Evolutionary conservation across 306 rosid genomes (phyloP), one percentile per base, ranked within the genome.

Genomic region (Gynostemma pentaphyllum): DNA sequence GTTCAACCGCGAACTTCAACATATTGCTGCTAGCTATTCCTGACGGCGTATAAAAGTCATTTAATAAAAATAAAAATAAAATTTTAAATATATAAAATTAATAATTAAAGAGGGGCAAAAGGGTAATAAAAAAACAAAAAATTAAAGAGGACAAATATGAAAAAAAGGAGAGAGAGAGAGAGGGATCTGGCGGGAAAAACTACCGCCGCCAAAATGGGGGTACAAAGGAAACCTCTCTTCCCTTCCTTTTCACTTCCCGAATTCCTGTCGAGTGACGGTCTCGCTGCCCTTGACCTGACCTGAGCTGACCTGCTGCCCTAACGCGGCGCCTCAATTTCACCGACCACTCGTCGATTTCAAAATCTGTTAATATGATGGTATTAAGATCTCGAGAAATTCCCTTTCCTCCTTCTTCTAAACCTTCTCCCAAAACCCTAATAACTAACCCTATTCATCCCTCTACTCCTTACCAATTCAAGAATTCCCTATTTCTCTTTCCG

Each of bases 21-120:
- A 85, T 87, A 68, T 80, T n/a, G n/a, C n/a, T 91, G 39, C 77
- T 83, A 23, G 89, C 97, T 66, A 91, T 77, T 96, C 91, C 79
- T 75, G 85, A 32, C 91, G 86, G 6, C 97, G 89, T 54, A n/a
- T n/a, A n/a, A n/a, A n/a, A n/a, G n/a, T n/a, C n/a, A n/a, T n/a
- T n/a, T n/a, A n/a, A n/a, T n/a, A n/a, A n/a, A n/a, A n/a, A n/a
- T n/a, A n/a, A n/a, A n/a, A n/a, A n/a, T n/a, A n/a, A n/a, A n/a
- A n/a, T n/a, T n/a, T n/a, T n/a, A n/a, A n/a, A n/a, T n/a, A n/a
- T n/a, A n/a, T n/a, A n/a, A n/a, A n/a, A n/a, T n/a, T n/a, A n/a
- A n/a, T n/a, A n/a, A n/a, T n/a, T n/a, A n/a, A n/a, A n/a, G n/a
- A n/a, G n/a, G n/a, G n/a, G n/a, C n/a, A n/a, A n/a, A n/a, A n/a